These are phyloP conservation scores for Daldinia eschscholtzii DNA, from an alignment of 2,329 filamentous ascomycete genomes.

Conservation along the genomic window DNA sequence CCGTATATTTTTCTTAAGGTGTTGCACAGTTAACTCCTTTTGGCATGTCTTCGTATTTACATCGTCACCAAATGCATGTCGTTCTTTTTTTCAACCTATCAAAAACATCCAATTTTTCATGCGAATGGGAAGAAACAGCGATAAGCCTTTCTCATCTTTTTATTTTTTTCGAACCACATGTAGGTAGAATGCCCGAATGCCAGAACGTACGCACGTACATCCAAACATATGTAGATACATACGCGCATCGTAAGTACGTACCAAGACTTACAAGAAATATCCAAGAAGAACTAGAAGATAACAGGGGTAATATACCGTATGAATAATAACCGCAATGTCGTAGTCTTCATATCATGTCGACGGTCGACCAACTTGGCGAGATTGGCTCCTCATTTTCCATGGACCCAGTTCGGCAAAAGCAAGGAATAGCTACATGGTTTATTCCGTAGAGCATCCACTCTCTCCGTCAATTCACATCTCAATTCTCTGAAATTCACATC, in stretches of 20 bases:
- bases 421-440: slow-evolving; percentile 44
- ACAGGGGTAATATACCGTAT: slow-evolving; percentile 31
- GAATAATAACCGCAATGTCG: slow-evolving; percentile 43
- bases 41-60: slow-evolving; percentile 32
- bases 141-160: neutral
- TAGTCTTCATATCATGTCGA: slow-evolving; percentile 45
- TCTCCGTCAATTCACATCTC: slow-evolving; percentile 24
- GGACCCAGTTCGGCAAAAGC: slow-evolving; percentile 44
- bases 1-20: slow-evolving; percentile 13
- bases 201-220: slow-evolving; percentile 10
- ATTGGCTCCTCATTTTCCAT: slow-evolving; percentile 45
- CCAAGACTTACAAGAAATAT: neutral
- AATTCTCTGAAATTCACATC: slow-evolving; percentile 7
- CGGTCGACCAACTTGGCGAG: slow-evolving; percentile 44
- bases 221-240: neutral
- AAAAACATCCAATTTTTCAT: slow-evolving; percentile 18
- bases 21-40: slow-evolving; percentile 28
- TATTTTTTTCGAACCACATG: neutral
- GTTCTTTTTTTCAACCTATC: slow-evolving; percentile 34
- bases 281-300: slow-evolving; percentile 16
- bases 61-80: slow-evolving; percentile 32
- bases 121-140: slow-evolving; percentile 32
- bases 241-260: neutral
- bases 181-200: no score
- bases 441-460: slow-evolving; percentile 11